phyloP scores from a whole-genome alignment of 768 basidiomycete species.

The Cantharellus anzutake region DNA sequence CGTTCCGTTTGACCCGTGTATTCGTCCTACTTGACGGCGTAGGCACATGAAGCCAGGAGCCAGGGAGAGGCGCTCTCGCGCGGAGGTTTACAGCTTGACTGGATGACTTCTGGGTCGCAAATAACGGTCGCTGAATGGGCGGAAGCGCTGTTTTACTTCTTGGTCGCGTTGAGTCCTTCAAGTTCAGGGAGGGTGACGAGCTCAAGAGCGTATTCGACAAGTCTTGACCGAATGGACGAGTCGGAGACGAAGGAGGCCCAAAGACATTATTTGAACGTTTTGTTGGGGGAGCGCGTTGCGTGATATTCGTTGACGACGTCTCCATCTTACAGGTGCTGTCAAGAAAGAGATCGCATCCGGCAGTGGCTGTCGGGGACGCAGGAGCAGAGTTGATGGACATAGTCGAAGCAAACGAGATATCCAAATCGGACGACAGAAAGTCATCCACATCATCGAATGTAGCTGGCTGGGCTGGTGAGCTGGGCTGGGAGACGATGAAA shows the following conservation, averaged over 20 bases:
- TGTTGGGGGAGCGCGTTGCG: not conserved
- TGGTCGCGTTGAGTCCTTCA: not conserved
- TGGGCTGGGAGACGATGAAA: slow-evolving; percentile 7
- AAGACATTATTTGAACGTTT: not conserved
- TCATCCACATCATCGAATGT: slow-evolving; percentile 4
- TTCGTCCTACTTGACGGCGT: not conserved
- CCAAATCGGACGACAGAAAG: slow-evolving; percentile 18
- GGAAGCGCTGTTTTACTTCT: not conserved
- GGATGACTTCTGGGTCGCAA: slow-evolving; percentile 1
- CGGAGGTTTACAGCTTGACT: not conserved
- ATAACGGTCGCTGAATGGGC: slow-evolving; percentile 1
- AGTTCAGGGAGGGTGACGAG: not conserved
- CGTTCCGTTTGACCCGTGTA: slow-evolving; percentile 5
- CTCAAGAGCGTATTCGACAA: slow-evolving; percentile 2
- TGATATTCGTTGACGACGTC: slow-evolving; percentile 2
- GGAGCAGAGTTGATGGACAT: slow-evolving; percentile 64
- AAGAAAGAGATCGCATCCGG: not conserved
- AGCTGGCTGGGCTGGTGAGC: slow-evolving; percentile 3
- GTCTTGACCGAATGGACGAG: slow-evolving; percentile 7
- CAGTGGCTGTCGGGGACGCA: slow-evolving; percentile 1
- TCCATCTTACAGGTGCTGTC: slow-evolving; percentile 2
- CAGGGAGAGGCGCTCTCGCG: not conserved
- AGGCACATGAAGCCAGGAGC: not conserved
- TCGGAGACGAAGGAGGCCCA: not conserved
- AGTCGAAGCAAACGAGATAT: slow-evolving; percentile 65